Evolutionary conservation across 2,329 filamentous ascomycete species (phyloP), one percentile per base, ranked within the genome.

Genomic region (Pseudogymnoascus sp.): DNA sequence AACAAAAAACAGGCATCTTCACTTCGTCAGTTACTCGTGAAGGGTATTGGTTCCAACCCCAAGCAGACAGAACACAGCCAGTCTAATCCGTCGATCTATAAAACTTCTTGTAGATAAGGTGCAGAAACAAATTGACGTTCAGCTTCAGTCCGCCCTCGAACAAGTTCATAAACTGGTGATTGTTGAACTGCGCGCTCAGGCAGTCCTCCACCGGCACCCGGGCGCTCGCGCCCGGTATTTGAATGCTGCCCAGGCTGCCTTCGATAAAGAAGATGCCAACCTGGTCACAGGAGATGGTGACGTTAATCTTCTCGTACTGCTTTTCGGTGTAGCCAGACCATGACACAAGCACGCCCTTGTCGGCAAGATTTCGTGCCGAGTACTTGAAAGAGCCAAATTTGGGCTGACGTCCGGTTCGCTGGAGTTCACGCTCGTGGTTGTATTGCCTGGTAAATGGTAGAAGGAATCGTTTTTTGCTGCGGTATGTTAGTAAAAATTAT

Each of bases 351-450:
- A 97, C 95, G 61, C 95, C 95, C 78, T 96, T 97, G 72, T 97
- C 93, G 1, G 88, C 88, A 6, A 99, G 85, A 59, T 89, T 88
- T 60, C 92, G 88, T 3, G 91, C 93, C 62, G 90, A 93, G 79
- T 99, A 99, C 79, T 97, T 97, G 86, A 89, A 99, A 38, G 90
- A 96, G 66, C 96, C 95, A 73, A 99, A 99, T 74, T 96, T 96
- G 75, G 96, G 96, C 61, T 96, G 91, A 59, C 93, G 91, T 28
- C 95, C 95, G 6, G 89, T 89, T 63, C 91, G 89, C 73, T 97
- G 91, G 33, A 99, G 87, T 77, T 99, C 95, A 67, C 92, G 88
- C 78, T 97, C 92, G 77, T 99, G 95, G 76, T 97, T 96, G 85
- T 96, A 99, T 76, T 99, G 95, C 72, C 96, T 96, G 23, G 93